Conservation (phyloP, 2,329 filamentous ascomycete species). For the Ceratocystis cacaofunesta region DNA sequence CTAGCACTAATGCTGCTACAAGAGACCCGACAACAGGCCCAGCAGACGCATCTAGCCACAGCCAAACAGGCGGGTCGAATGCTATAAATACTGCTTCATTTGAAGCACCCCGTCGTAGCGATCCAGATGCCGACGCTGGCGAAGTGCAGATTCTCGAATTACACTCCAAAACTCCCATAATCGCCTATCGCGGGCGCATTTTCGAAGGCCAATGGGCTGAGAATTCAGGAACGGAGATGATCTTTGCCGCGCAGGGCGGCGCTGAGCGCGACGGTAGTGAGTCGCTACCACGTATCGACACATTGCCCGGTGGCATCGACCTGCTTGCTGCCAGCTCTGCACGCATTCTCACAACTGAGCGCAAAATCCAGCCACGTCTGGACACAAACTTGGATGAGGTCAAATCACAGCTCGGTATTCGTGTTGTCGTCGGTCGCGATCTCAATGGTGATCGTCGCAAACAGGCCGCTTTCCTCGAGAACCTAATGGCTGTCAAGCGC, state of each 20-base stretch:
- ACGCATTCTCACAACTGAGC: conserved; percentile 53
- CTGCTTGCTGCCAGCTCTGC: conserved; percentile 56
- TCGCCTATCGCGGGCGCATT: conserved; percentile 64
- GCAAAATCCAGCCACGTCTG: conserved; percentile 38
- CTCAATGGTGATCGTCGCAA: conserved; percentile 34
- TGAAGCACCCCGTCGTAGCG: not conserved
- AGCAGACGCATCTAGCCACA: conserved; percentile 1
- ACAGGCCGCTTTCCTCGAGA: conserved; percentile 46
- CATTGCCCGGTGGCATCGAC: conserved; percentile 46
- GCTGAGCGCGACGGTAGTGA: conserved; percentile 23
- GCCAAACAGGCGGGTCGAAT: not conserved
- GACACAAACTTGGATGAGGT: conserved; percentile 23
- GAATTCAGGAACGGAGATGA: conserved; percentile 69
- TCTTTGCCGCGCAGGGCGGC: conserved; percentile 42
- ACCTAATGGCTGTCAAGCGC: conserved; percentile 49
- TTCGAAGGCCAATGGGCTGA: conserved; percentile 72
- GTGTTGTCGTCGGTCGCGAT: conserved; percentile 32
- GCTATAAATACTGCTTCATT: not conserved
- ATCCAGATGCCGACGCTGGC: conserved; percentile 18
- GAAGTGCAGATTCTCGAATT: conserved; percentile 71
- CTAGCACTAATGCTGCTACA: not conserved
- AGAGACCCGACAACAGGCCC: not conserved
- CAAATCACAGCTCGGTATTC: conserved; percentile 29
- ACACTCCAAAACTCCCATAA: conserved; percentile 58
- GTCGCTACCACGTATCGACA: conserved; percentile 32